Conservation (phyloP, 2,329 filamentous ascomycete genomes). For the Huntiella abstrusa region DNA sequence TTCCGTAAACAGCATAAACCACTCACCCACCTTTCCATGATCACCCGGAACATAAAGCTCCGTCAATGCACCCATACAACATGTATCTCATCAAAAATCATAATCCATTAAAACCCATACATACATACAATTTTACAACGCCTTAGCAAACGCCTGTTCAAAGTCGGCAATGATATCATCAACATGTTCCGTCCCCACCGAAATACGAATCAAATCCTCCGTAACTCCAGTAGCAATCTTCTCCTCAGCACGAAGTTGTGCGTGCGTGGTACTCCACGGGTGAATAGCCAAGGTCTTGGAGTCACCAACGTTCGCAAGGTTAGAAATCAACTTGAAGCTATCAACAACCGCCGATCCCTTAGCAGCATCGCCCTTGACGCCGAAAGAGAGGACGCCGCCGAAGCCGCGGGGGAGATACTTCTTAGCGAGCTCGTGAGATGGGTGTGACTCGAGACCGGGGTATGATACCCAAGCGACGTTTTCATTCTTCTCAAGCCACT, state of each 20-base stretch:
- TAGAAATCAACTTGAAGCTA: slow-evolving; percentile 84
- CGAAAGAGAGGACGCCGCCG: slow-evolving; percentile 83
- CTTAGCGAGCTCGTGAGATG: slow-evolving; percentile 62
- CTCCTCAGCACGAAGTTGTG: slow-evolving; percentile 74
- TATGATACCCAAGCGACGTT: slow-evolving; percentile 90
- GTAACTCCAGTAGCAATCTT: slow-evolving; percentile 55
- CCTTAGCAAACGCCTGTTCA: slow-evolving; percentile 53
- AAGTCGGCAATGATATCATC: slow-evolving; percentile 96
- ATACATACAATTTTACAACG: too few relatives aligned
- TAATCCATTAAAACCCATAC: too few relatives aligned
- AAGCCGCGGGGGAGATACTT: slow-evolving; percentile 72
- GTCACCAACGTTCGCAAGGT: slow-evolving; percentile 90
- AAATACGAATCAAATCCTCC: slow-evolving; percentile 81
- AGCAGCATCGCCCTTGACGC: slow-evolving; percentile 71
- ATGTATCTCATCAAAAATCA: too few relatives aligned
- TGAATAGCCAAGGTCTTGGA: slow-evolving; percentile 90
- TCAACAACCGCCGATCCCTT: slow-evolving; percentile 82
- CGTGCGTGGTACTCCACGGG: slow-evolving; percentile 87
- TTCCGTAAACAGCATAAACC: too few relatives aligned
- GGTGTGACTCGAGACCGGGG: slow-evolving; percentile 68
- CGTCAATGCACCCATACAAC: too few relatives aligned
- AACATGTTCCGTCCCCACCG: slow-evolving; percentile 88
- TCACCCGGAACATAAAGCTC: too few relatives aligned
- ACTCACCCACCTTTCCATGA: too few relatives aligned
- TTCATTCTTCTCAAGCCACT: slow-evolving; percentile 65